phyloP scores from a whole-genome alignment of 2,329 filamentous ascomycete genomes.

The Cladosporium sp. region DNA sequence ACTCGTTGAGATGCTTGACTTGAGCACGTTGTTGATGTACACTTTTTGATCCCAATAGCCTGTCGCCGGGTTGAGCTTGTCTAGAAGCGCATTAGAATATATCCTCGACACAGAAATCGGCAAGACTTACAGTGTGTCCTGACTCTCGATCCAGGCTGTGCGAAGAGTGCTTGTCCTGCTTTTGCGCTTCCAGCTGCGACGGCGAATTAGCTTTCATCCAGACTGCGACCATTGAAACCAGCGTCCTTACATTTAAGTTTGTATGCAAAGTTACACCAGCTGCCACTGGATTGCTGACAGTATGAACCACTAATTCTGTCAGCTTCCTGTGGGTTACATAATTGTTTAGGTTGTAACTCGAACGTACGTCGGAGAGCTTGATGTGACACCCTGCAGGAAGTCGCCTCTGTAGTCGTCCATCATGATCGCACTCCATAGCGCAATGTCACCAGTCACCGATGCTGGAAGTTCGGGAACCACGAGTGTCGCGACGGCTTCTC shows the following conservation, averaged over 20 bases:
- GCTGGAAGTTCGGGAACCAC: background rate
- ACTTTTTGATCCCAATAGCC: background rate
- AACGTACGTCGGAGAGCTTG: slow-evolving; percentile 1
- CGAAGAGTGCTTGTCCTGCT: background rate
- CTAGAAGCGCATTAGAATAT: background rate
- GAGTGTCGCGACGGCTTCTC: background rate
- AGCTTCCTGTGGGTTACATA: background rate
- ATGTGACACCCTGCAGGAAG: slow-evolving; percentile 4
- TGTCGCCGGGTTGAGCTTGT: slow-evolving; percentile 5
- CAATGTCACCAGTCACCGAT: background rate
- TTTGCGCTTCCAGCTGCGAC: background rate
- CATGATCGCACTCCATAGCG: slow-evolving; percentile 6
- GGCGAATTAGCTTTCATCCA: background rate
- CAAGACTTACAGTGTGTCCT: background rate
- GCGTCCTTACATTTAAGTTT: background rate
- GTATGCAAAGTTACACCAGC: slow-evolving; percentile 7
- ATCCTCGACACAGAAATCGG: background rate
- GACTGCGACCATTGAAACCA: too few species aligned
- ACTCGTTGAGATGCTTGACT: slow-evolving; percentile 5
- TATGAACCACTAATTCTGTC: background rate
- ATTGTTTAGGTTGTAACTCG: background rate
- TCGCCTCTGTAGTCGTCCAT: slow-evolving; percentile 2
- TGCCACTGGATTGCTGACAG: background rate
- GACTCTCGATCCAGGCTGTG: background rate
- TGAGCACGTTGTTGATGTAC: background rate